Evolutionary conservation across 2,329 filamentous ascomycete genomes (phyloP).

Genomic region (Cladorrhinum sp.): DNA sequence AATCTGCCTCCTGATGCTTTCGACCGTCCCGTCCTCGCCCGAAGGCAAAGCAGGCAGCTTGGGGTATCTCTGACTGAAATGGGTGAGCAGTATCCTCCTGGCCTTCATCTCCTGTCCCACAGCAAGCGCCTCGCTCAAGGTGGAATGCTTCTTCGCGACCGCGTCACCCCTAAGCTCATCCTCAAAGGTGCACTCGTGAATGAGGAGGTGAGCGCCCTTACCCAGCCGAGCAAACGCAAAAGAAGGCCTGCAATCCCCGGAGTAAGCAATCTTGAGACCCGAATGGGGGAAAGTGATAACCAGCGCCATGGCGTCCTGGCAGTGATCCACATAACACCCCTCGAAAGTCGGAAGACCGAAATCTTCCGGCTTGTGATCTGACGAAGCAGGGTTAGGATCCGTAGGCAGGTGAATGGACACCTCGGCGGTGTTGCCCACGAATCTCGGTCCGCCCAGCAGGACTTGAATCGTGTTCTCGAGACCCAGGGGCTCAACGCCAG

Average conservation of each 20-base stretch:
- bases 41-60: conserved; percentile 52
- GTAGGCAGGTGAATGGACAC: conserved; percentile 21
- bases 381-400: conserved; percentile 34
- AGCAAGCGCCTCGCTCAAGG: conserved; percentile 77
- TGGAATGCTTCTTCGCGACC: conserved; percentile 83
- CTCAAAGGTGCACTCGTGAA: conserved; percentile 96
- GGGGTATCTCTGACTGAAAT: conserved; percentile 93
- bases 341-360: conserved; percentile 65
- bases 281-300: conserved; percentile 69
- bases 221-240: conserved; percentile 67
- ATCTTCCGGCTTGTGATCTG: conserved; percentile 42
- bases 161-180: conserved; percentile 79
- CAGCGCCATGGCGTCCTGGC: conserved; percentile 71
- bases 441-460: conserved; percentile 1
- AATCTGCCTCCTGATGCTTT: not conserved
- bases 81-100: conserved; percentile 77
- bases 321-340: conserved; percentile 71
- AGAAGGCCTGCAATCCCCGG: conserved; percentile 86
- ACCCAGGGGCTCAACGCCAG: conserved; percentile 72
- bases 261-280: conserved; percentile 86
- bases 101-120: conserved; percentile 78
- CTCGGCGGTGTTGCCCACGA: not conserved
- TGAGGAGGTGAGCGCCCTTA: conserved; percentile 71
- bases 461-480: not conserved
- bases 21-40: conserved; percentile 16